Conservation (phyloP, 164 flowering plant species). For the Sedum album region DNA sequence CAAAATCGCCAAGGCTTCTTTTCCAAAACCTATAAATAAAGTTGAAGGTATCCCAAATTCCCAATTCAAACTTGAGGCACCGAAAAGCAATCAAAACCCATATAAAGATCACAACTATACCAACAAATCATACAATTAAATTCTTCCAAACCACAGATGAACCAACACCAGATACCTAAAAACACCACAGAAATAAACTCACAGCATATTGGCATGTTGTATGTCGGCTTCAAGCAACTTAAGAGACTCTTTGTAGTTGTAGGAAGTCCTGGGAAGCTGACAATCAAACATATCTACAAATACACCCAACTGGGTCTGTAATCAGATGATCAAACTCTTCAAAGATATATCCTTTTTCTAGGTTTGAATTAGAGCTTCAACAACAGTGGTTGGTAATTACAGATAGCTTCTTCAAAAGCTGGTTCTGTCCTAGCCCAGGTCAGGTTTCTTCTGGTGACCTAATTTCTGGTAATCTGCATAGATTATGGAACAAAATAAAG, state of each 20-base stretch:
- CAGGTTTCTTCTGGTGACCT: conserved; percentile 5
- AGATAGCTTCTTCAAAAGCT: neutral
- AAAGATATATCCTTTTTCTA: neutral
- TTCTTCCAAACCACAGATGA: neutral
- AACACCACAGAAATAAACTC: conserved; percentile 6
- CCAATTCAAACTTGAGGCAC: neutral
- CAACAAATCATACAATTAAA: neutral
- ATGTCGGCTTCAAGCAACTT: conserved; percentile 36
- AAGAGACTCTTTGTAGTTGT: conserved; percentile 28
- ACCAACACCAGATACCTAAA: neutral
- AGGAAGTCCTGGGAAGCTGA: conserved; percentile 23
- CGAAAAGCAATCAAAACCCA: neutral
- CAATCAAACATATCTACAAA: conserved; percentile 17
- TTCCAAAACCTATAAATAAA: conserved; percentile 1
- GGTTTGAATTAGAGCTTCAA: too few species aligned
- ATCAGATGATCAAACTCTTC: neutral
- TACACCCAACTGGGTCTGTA: neutral
- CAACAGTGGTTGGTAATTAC: too few species aligned
- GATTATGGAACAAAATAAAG: neutral
- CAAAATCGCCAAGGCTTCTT: neutral
- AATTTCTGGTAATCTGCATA: neutral
- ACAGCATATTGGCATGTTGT: conserved; percentile 40
- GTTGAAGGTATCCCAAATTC: neutral
- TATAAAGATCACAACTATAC: neutral
- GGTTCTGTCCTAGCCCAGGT: neutral